Conservation (phyloP, 208 protist genomes). For the Trypanosomatidae sp. region DNA sequence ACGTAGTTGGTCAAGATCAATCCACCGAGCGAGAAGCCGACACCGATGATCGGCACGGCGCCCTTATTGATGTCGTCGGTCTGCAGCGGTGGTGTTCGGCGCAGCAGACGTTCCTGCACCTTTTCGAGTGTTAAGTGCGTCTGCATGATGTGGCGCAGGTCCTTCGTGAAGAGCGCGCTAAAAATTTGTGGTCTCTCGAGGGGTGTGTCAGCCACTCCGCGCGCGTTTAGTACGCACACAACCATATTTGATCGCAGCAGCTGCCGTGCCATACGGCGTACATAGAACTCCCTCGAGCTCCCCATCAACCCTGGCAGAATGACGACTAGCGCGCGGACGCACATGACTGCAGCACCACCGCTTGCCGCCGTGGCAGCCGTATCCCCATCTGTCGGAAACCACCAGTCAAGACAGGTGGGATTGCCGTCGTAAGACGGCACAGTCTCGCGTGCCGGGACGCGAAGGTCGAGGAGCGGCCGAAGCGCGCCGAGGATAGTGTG, state of each 20-base stretch:
- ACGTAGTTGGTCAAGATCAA: constrained; percentile 61
- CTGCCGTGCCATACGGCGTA: constrained; percentile 43
- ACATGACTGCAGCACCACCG: constrained; percentile 1
- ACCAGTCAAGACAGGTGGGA: constrained; percentile 60
- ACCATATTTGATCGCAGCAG: constrained; percentile 28
- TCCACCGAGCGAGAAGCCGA: constrained; percentile 70
- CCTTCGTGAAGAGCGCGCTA: constrained; percentile 53
- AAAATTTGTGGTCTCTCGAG: constrained; percentile 59
- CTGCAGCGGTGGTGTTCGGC: constrained; percentile 4
- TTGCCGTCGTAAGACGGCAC: constrained; percentile 50
- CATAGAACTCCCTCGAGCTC: constrained; percentile 48
- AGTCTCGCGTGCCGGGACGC: constrained; percentile 34
- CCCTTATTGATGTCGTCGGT: constrained; percentile 1
- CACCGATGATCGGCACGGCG: constrained; percentile 42
- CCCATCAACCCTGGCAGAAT: constrained; percentile 64
- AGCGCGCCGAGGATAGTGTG: constrained; percentile 56
- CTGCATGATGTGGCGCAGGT: constrained; percentile 54
- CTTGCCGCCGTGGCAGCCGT: constrained; percentile 9
- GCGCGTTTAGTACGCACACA: constrained; percentile 56
- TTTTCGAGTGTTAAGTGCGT: constrained; percentile 28
- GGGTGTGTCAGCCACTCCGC: constrained; percentile 57
- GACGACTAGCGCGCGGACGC: constrained; percentile 41
- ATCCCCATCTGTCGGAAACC: constrained; percentile 26
- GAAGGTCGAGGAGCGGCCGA: constrained; percentile 26
- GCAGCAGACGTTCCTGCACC: constrained; percentile 15